Evolutionary conservation across 495 filamentous ascomycete genomes (phyloP).

Genomic region (Neurospora sublineolata): DNA sequence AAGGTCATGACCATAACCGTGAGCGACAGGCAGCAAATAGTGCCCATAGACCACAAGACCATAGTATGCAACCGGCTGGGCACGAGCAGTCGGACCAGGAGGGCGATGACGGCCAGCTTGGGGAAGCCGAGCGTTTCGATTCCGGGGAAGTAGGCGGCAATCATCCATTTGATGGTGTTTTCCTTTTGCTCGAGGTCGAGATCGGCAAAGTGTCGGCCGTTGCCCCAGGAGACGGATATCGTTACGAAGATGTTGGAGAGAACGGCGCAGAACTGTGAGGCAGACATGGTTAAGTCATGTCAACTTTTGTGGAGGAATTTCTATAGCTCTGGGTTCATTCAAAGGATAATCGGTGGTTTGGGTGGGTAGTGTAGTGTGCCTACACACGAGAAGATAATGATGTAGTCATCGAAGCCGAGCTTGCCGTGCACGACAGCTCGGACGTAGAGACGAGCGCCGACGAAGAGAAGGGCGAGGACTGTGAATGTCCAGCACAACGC

Average conservation of each 20-base stretch:
- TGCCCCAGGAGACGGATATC: constrained; percentile 9
- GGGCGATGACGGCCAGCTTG: constrained; percentile 33
- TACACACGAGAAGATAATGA: constrained; percentile 4
- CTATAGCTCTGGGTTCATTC: background rate
- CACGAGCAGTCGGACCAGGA: constrained; percentile 29
- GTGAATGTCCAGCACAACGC: constrained; percentile 7
- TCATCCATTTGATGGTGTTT: constrained; percentile 21
- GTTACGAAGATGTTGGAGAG: constrained; percentile 5
- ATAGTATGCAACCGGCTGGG: constrained; percentile 16
- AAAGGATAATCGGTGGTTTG: background rate
- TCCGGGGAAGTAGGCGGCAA: constrained; percentile 27
- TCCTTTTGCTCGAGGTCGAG: constrained; percentile 16
- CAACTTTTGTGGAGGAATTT: background rate
- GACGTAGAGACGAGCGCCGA: constrained; percentile 12
- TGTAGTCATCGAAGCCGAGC: constrained; percentile 7
- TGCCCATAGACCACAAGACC: constrained; percentile 26
- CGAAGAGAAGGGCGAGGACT: constrained; percentile 8
- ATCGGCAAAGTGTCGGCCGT: constrained; percentile 17
- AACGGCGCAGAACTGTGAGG: constrained; percentile 3
- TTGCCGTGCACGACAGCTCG: constrained; percentile 4
- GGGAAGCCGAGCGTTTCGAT: constrained; percentile 32
- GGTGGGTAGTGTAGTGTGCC: background rate
- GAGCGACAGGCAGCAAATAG: constrained; percentile 19
- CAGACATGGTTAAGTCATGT: background rate
- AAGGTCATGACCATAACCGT: constrained; percentile 24